These are phyloP conservation scores for Rauvolfia tetraphylla DNA, from an alignment of 257 asterid genomes.

Conservation along the genomic window DNA sequence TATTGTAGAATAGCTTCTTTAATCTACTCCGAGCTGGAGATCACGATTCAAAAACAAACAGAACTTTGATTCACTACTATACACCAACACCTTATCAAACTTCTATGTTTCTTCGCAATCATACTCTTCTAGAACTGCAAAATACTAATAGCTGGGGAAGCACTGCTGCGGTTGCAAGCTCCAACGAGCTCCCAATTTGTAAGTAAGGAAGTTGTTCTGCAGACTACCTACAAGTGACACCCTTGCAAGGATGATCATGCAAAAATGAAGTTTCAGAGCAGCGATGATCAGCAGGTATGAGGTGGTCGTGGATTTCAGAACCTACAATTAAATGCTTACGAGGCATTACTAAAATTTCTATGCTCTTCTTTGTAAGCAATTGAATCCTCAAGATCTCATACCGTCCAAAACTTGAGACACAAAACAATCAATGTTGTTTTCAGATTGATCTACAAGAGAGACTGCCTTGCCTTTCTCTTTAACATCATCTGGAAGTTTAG, in stretches of 20 bases:
- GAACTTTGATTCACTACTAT: not conserved
- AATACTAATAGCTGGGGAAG: not conserved
- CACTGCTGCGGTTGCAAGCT: slow-evolving; percentile 7
- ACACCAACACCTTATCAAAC: not conserved
- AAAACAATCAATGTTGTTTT: slow-evolving; percentile 31
- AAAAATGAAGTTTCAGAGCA: slow-evolving; percentile 39
- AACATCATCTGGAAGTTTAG: slow-evolving; percentile 23
- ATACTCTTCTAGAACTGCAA: slow-evolving; percentile 7
- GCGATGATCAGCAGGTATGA: slow-evolving; percentile 30
- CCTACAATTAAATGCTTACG: slow-evolving; percentile 31
- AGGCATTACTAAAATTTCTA: not conserved
- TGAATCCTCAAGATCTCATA: slow-evolving; percentile 11
- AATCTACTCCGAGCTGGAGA: not conserved
- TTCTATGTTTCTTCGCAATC: not conserved
- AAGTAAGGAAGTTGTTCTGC: slow-evolving; percentile 1
- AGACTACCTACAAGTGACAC: slow-evolving; percentile 49
- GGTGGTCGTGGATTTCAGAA: slow-evolving; percentile 31
- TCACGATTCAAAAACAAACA: slow-evolving; percentile 5
- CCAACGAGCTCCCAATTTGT: not conserved
- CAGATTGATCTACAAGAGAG: slow-evolving; percentile 25
- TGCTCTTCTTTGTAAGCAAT: not conserved
- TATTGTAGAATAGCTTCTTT: not conserved
- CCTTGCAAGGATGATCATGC: slow-evolving; percentile 43
- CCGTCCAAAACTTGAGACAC: slow-evolving; percentile 47
- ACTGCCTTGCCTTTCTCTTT: slow-evolving; percentile 19